phyloP scores from a whole-genome alignment of 176 grass and related monocot species.

The Aegilops speltoides region DNA sequence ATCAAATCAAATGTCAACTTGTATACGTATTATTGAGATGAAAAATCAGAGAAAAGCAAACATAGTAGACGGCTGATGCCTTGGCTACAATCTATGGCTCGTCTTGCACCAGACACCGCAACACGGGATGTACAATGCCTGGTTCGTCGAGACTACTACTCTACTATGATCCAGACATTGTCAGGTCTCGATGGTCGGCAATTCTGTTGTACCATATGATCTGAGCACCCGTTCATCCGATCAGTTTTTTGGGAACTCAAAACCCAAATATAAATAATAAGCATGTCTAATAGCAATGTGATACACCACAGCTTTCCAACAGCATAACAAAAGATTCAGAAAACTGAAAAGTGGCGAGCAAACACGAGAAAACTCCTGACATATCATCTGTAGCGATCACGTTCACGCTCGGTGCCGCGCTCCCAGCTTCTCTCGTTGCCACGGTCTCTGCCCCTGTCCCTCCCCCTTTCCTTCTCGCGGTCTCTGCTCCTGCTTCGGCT shows the following conservation, averaged over 20 bases:
- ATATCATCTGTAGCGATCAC: constrained; percentile 35
- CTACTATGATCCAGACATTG: no score
- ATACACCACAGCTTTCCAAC: background rate
- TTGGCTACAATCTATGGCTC: no score
- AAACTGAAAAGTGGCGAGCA: constrained; percentile 1
- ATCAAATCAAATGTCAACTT: background rate
- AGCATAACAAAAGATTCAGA: background rate
- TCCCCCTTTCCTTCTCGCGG: constrained; percentile 55
- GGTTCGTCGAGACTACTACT: no score
- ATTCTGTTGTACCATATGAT: no score
- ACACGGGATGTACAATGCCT: no score
- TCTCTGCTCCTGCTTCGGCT: constrained; percentile 58
- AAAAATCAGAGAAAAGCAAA: no score
- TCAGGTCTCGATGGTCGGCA: no score
- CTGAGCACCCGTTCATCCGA: no score
- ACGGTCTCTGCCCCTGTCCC: constrained; percentile 52
- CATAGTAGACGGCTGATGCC: no score
- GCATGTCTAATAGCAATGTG: background rate
- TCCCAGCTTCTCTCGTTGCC: constrained; percentile 46
- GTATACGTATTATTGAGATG: no score
- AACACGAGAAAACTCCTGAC: background rate
- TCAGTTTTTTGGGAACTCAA: background rate
- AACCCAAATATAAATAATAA: background rate
- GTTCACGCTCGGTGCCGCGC: constrained; percentile 35
- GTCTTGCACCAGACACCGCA: no score